These are phyloP conservation scores for Gnomoniopsis smithogilvyi DNA, from an alignment of 2,329 filamentous ascomycete genomes.

Conservation along the genomic window DNA sequence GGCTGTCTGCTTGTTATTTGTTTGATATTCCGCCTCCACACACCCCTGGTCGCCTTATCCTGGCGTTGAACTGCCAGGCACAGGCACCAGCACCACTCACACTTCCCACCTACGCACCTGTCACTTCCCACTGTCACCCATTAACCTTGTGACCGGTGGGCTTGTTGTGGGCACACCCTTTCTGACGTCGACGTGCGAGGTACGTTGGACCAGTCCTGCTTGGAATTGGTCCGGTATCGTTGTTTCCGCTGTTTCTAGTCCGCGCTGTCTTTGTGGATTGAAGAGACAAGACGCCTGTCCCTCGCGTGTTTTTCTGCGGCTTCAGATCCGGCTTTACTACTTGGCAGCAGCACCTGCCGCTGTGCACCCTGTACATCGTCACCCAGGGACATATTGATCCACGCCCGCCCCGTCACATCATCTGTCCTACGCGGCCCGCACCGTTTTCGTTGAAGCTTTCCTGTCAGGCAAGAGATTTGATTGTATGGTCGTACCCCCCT, in stretches of 20 bases:
- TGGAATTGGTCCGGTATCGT: background rate
- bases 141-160: background rate
- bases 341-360: conserved; percentile 12
- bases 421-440: conserved; percentile 17
- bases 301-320: conserved; percentile 11
- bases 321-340: conserved; percentile 4
- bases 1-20: conserved; percentile 17
- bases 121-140: background rate
- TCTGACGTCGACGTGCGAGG: conserved; percentile 10
- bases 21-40: conserved; percentile 17
- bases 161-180: background rate
- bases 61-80: conserved; percentile 3
- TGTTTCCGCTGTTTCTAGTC: conserved; percentile 1
- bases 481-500: conserved; percentile 17
- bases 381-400: conserved; percentile 6
- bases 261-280: background rate
- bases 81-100: background rate
- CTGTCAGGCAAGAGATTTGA: conserved; percentile 8
- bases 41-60: conserved; percentile 8
- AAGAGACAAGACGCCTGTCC: conserved; percentile 6
- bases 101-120: background rate
- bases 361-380: conserved; percentile 14
- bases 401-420: conserved; percentile 16
- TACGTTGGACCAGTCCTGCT: background rate
- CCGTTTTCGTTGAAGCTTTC: conserved; percentile 13